Conservation (phyloP, 257 asterid genomes). For the Gynochthodes officinalis region DNA sequence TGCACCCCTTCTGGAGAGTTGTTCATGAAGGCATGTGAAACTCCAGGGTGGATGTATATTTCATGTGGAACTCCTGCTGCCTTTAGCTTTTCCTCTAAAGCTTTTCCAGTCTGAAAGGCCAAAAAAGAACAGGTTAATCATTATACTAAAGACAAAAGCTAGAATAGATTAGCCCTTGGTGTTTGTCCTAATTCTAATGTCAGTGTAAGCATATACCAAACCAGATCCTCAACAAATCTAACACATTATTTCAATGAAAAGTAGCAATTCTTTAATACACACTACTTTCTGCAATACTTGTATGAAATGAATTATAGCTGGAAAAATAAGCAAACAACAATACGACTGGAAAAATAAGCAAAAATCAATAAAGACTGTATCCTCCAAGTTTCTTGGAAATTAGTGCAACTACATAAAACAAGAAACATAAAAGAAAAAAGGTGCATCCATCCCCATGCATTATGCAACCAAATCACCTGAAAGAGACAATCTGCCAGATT, state of each 20-base stretch:
- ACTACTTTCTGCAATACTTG: neutral
- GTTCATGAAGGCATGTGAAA: conserved; percentile 91
- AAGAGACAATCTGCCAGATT: neutral
- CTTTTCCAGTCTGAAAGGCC: conserved; percentile 64
- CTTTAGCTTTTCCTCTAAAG: conserved; percentile 78
- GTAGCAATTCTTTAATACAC: neutral
- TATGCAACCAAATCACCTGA: neutral
- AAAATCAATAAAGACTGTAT: neutral
- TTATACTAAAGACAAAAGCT: neutral
- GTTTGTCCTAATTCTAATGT: neutral
- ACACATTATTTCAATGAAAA: neutral
- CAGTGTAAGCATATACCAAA: neutral
- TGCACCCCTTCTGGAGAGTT: conserved; percentile 62
- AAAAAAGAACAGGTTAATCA: conserved; percentile 12
- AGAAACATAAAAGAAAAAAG: neutral
- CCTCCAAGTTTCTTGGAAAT: neutral
- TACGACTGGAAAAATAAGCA: neutral
- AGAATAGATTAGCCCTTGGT: neutral
- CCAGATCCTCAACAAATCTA: neutral
- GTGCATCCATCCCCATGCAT: neutral
- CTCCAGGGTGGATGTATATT: conserved; percentile 72
- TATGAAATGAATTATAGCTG: neutral
- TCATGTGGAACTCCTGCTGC: conserved; percentile 71
- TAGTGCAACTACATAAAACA: neutral
- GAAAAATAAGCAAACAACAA: neutral